Conservation (phyloP, 1,139 yeast genomes). For the Blastobotrys elegans region DNA sequence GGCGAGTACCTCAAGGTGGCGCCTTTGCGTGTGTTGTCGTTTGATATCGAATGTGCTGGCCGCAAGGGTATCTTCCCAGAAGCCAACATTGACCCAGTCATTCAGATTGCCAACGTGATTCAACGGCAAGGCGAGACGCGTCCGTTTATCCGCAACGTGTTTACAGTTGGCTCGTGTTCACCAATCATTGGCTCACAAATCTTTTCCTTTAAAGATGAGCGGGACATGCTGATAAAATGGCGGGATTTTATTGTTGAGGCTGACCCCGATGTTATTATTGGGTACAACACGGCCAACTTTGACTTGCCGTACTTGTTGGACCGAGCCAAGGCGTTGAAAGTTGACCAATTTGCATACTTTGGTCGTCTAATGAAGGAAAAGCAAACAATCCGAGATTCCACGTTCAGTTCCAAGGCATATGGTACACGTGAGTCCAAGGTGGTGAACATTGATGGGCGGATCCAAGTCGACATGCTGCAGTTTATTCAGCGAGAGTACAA, state of each 20-base stretch:
- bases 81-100: constrained; percentile 87
- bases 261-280: constrained; percentile 96
- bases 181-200: constrained; percentile 93
- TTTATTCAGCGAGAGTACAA: constrained; percentile 93
- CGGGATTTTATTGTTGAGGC: constrained; percentile 71
- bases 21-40: constrained; percentile 86
- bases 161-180: constrained; percentile 86
- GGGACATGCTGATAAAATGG: constrained; percentile 82
- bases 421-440: constrained; percentile 94
- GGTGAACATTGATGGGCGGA: constrained; percentile 89
- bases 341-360: constrained; percentile 74
- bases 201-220: constrained; percentile 67
- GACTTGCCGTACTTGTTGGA: constrained; percentile 91
- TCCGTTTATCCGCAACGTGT: constrained; percentile 92
- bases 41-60: constrained; percentile 98
- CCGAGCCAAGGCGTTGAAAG: constrained; percentile 70
- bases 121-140: constrained; percentile 70
- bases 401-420: constrained; percentile 90
- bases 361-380: constrained; percentile 64
- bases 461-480: constrained; percentile 90
- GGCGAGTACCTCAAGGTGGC: constrained; percentile 95
- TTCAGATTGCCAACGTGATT: constrained; percentile 95
- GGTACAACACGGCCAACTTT: constrained; percentile 90
- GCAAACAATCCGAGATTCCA: constrained; percentile 76
- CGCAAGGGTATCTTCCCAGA: constrained; percentile 96